Evolutionary conservation across 805 yeast species (phyloP).

Genomic region (Danielia oregonensis): DNA sequence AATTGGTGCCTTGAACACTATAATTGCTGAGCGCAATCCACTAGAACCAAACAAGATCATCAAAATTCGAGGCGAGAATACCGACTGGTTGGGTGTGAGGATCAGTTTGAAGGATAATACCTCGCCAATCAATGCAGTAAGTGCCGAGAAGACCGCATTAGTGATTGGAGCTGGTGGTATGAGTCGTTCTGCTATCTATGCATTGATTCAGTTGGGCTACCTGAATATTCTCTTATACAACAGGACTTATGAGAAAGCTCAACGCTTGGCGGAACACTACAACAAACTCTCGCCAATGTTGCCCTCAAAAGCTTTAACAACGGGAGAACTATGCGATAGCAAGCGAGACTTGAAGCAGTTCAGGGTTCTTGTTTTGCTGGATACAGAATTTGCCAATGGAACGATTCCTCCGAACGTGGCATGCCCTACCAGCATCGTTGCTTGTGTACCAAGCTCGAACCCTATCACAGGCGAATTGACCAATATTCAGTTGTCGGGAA

Average conservation of each 20-base stretch:
- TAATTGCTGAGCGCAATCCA: constrained; percentile 9
- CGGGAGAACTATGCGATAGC: constrained; percentile 3
- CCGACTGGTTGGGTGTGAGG: constrained; percentile 17
- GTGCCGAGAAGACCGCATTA: constrained; percentile 11
- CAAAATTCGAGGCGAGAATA: constrained; percentile 14
- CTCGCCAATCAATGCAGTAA: constrained; percentile 17
- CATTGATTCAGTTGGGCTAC: constrained; percentile 13
- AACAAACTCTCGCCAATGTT: constrained; percentile 8
- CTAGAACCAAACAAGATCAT: constrained; percentile 9
- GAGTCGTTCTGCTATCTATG: constrained; percentile 16
- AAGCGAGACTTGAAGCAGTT: constrained; percentile 2
- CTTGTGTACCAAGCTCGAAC: constrained; percentile 10
- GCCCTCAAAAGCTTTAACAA: constrained; percentile 4
- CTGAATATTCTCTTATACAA: constrained; percentile 11
- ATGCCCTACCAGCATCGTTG: constrained; percentile 10
- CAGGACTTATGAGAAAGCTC: constrained; percentile 6
- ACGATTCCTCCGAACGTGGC: background rate
- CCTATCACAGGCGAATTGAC: constrained; percentile 2
- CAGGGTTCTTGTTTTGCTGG: constrained; percentile 1
- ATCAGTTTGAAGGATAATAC: constrained; percentile 5
- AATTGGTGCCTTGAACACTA: constrained; percentile 14
- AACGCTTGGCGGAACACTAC: constrained; percentile 7
- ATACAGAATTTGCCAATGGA: background rate
- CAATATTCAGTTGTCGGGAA: constrained; percentile 5
- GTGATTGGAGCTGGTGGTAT: constrained; percentile 18